phyloP scores from a whole-genome alignment of 129 eudicot genomes.

The Calendula officinalis region DNA sequence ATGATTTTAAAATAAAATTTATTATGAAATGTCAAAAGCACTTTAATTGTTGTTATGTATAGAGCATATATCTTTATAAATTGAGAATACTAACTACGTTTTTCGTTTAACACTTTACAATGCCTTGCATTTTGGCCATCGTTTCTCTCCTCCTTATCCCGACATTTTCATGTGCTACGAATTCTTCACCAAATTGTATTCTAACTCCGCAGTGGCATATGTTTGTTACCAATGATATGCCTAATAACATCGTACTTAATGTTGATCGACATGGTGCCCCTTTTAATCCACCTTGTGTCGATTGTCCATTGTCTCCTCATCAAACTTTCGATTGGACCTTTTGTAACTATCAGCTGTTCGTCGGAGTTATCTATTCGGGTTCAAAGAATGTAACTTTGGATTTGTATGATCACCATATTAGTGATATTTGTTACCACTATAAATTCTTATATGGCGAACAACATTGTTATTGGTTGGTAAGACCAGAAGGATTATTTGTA shows the following conservation, averaged over 20 bases:
- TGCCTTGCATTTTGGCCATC: background rate
- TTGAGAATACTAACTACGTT: no score
- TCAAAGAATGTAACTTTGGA: background rate
- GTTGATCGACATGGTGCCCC: no score
- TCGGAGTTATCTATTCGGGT: background rate
- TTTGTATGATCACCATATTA: background rate
- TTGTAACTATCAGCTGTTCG: background rate
- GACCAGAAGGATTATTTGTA: background rate
- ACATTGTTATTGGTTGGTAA: background rate
- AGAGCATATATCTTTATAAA: no score
- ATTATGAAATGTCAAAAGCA: no score
- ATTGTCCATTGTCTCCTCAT: background rate
- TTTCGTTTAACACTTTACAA: no score
- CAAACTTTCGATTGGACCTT: background rate
- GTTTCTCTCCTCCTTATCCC: background rate
- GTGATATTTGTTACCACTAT: background rate
- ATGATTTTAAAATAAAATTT: no score
- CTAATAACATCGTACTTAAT: background rate
- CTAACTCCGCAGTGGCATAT: background rate
- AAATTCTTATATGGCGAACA: no score
- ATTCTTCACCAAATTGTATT: background rate
- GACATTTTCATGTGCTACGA: background rate
- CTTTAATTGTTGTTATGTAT: no score
- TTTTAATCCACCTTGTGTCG: background rate
- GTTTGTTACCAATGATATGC: background rate